Evolutionary conservation across 345 rosid genomes (phyloP), one percentile per base, ranked within the genome.

Genomic region (Eutrema heterophyllum): DNA sequence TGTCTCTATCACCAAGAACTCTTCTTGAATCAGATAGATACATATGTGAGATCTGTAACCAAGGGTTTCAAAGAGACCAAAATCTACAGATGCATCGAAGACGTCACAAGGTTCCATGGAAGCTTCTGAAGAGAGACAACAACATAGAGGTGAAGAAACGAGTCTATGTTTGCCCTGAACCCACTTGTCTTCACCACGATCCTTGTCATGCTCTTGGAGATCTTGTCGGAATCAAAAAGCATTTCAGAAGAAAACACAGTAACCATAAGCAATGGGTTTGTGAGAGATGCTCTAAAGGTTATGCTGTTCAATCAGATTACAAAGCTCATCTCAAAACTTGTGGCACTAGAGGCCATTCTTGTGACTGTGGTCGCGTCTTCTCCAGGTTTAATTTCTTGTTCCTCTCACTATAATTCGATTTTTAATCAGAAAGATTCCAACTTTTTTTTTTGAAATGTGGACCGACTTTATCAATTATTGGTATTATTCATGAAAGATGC

Each of bases 351-450:
- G 96, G 96, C 64, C 96, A 90, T 73, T 90, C 93, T 44, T 90
- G 96, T 44, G 96, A 90, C 79, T 90, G 96, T 70, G 96, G 96
- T 77, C 93, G 96, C 4, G 96, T 90, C 70, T 90, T 90, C 73
- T 90, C 96, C 88, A 86, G 96, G 96, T 90, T 58, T 44, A 6
- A 35, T 35, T 41, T 64, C 73, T 51, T 70, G 24, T 74, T 50
- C 54, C 60, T 46, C 51, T 24, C 48, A 29, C 48, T 16, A 27
- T 44, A 18, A 56, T 30, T 70, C 32, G 3, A 14, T 52, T 35
- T 33, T 64, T 54, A 15, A 30, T 76, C 35, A 45, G 4, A 69
- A 54, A 70, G 35, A 53, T 69, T 54, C 60, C 44, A 52, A 26
- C n/a, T 5, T 62, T 35, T 40, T 51, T 21, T 16, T 30, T 30